Percentiles rank a stretch among this genome's conserved stretches.
phyloP scores from a whole-genome alignment of 106 monocot genomes.

The Acorus gramineus region DNA sequence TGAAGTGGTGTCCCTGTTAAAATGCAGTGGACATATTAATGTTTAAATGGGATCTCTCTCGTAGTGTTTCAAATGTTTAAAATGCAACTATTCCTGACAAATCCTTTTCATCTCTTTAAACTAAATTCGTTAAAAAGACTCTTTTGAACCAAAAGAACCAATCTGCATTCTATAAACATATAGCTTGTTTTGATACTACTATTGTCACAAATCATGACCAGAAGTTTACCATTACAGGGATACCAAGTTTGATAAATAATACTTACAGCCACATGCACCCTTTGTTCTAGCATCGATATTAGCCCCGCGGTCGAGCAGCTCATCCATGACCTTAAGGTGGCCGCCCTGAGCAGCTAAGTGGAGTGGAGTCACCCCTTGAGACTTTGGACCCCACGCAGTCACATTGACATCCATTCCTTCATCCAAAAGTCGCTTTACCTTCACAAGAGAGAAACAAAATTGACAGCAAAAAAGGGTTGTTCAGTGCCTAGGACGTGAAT shows the following conservation, averaged over 20 bases:
- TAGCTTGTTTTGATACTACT: neutral
- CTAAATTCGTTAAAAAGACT: no score
- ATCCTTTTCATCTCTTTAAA: no score
- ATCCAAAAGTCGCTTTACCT: conserved; percentile 79
- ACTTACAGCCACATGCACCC: conserved; percentile 96
- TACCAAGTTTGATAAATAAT: neutral
- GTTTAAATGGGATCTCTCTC: no score
- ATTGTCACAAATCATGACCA: neutral
- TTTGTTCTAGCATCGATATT: conserved; percentile 97
- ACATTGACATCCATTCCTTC: conserved; percentile 83
- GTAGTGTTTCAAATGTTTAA: no score
- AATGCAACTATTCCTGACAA: no score
- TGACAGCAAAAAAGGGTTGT: no score
- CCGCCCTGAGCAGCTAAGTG: conserved; percentile 97
- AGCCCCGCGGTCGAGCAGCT: conserved; percentile 82
- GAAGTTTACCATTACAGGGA: neutral
- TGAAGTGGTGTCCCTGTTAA: conserved; percentile 90
- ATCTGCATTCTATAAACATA: neutral
- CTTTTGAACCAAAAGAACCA: no score
- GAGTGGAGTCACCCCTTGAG: conserved; percentile 86
- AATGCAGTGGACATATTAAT: no score
- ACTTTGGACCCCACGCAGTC: conserved; percentile 78
- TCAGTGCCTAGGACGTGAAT: no score
- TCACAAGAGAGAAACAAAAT: no score
- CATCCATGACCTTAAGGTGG: conserved; percentile 92